Percentiles rank a stretch among this genome's conserved stretches.
Conservation (phyloP, 2,329 filamentous ascomycete genomes). For the Aspergillus sp. region DNA sequence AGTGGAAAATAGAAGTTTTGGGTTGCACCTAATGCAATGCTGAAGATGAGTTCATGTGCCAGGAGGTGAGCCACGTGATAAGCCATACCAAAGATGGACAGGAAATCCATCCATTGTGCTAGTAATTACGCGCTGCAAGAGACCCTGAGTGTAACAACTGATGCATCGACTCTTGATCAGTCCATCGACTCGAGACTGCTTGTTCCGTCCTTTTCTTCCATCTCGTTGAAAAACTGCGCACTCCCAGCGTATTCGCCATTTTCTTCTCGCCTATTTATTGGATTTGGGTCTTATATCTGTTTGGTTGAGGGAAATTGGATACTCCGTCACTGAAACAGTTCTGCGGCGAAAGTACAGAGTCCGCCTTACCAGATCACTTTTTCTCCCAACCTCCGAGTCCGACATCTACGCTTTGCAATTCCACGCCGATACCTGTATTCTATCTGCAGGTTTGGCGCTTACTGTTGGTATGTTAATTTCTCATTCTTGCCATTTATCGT, state of each 20-base stretch:
- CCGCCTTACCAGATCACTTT: conserved; percentile 3
- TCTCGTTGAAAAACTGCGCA: background rate
- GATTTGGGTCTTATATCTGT: background rate
- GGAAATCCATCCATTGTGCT: conserved; percentile 21
- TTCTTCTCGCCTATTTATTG: background rate
- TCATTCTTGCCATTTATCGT: background rate
- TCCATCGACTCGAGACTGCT: conserved; percentile 2
- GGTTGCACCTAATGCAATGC: background rate
- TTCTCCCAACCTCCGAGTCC: conserved; percentile 8
- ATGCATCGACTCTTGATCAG: conserved; percentile 14
- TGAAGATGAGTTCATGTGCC: background rate
- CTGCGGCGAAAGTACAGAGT: conserved; percentile 2
- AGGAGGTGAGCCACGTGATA: conserved; percentile 25
- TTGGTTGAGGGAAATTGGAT: conserved; percentile 1
- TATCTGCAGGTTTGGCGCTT: background rate
- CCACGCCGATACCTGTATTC: background rate
- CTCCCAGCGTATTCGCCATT: background rate
- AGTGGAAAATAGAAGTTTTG: background rate
- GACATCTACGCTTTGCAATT: background rate
- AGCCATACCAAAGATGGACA: conserved; percentile 18
- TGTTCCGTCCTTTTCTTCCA: background rate
- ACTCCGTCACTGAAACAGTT: conserved; percentile 1
- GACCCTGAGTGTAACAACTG: conserved; percentile 14
- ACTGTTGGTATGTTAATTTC: background rate
- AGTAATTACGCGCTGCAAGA: conserved; percentile 25